These are phyloP conservation scores for Amphichorda felina DNA, from an alignment of 2,329 filamentous ascomycete genomes.

Conservation along the genomic window DNA sequence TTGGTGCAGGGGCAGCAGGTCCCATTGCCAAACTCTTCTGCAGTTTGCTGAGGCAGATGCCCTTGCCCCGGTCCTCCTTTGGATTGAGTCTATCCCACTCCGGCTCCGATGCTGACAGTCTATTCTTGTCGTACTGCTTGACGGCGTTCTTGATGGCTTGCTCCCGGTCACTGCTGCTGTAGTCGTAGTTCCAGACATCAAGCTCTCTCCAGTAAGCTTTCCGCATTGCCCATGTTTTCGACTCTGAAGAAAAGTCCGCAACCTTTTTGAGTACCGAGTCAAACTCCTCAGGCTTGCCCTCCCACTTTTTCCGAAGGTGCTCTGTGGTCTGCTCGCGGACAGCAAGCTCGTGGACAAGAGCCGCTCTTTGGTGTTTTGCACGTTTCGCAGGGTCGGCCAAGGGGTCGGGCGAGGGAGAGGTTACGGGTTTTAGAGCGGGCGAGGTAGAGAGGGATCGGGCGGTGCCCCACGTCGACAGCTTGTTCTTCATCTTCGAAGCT, in stretches of 20 bases:
- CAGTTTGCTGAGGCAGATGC: slow-evolving; percentile 48
- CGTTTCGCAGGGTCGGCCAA: slow-evolving; percentile 39
- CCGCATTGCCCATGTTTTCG: slow-evolving; percentile 41
- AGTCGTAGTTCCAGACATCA: slow-evolving; percentile 51
- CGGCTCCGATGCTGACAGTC: slow-evolving; percentile 40
- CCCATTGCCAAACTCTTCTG: slow-evolving; percentile 43
- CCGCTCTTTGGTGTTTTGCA: slow-evolving; percentile 38
- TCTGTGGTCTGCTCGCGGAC: slow-evolving; percentile 37
- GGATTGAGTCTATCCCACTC: slow-evolving; percentile 52
- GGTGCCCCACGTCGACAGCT: background rate
- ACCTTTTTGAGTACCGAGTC: slow-evolving; percentile 43
- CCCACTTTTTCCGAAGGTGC: slow-evolving; percentile 36
- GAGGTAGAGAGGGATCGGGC: slow-evolving; percentile 34
- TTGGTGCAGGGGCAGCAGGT: slow-evolving; percentile 26
- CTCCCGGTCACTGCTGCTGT: slow-evolving; percentile 43
- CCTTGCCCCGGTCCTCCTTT: slow-evolving; percentile 42
- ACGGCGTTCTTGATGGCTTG: slow-evolving; percentile 50
- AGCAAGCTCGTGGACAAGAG: slow-evolving; percentile 50
- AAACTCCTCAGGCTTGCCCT: slow-evolving; percentile 41
- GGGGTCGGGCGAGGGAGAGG: slow-evolving; percentile 39
- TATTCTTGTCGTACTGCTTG: slow-evolving; percentile 45
- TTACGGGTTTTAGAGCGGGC: slow-evolving; percentile 40
- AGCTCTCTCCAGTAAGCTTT: slow-evolving; percentile 51
- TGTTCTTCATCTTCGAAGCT: background rate
- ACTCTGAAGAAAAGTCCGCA: slow-evolving; percentile 34